These are phyloP conservation scores for Solanum habrochaites DNA, from an alignment of 257 asterid species.

Conservation along the genomic window DNA sequence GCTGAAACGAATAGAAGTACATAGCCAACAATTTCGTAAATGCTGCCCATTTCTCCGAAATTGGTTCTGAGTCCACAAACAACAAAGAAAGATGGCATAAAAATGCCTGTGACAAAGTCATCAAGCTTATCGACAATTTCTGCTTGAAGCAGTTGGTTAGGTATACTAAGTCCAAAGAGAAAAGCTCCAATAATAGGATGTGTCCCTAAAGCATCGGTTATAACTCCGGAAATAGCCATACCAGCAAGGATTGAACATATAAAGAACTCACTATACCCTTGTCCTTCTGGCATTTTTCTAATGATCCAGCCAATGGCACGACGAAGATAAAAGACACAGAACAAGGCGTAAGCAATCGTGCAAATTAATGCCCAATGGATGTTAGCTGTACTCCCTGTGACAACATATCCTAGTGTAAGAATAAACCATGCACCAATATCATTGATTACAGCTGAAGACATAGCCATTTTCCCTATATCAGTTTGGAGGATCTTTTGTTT, in stretches of 20 bases:
- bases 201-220: conserved; percentile 63
- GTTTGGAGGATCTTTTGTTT: conserved; percentile 55
- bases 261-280: conserved; percentile 75
- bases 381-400: conserved; percentile 10
- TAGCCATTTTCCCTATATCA: conserved; percentile 60
- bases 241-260: conserved; percentile 54
- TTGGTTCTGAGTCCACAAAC: conserved; percentile 74
- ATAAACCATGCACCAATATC: conserved; percentile 62
- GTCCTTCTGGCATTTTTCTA: conserved; percentile 56
- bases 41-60: conserved; percentile 8
- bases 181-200: conserved; percentile 94
- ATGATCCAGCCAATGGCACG: conserved; percentile 64
- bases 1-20: conserved; percentile 14
- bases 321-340: conserved; percentile 40
- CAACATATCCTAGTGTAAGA: conserved; percentile 34
- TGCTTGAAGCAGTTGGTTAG: conserved; percentile 61
- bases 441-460: conserved; percentile 37
- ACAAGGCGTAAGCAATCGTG: conserved; percentile 19
- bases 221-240: conserved; percentile 33
- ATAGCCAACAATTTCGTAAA: conserved; percentile 3
- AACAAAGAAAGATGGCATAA: conserved; percentile 71
- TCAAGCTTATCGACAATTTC: conserved; percentile 57
- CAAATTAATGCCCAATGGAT: conserved; percentile 38
- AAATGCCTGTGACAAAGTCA: conserved; percentile 61
- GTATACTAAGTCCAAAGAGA: conserved; percentile 64